Evolutionary conservation across 192 early-diverging fungal genomes (phyloP), one percentile per base, ranked within the genome.

Genomic region (Entomortierella chlamydospora): DNA sequence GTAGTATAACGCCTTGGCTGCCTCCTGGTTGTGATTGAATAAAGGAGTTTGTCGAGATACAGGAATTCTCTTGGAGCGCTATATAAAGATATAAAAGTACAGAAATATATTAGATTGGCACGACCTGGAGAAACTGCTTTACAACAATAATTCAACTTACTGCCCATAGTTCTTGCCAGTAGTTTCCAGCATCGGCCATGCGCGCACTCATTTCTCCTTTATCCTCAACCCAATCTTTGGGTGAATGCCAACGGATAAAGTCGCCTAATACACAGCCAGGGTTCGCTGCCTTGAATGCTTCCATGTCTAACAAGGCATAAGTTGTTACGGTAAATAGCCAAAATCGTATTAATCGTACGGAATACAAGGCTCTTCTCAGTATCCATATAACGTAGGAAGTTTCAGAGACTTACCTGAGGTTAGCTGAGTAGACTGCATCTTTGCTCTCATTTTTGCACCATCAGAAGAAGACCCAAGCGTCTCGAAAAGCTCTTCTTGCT

Each of bases 201-300:
- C 96, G 82, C n/a, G 82, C 77, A 64, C 94, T 95, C 63, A 98
- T 73, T 12, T 81, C 78, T 30, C 84, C 84, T 10, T 84, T 84
- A 9, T 90, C 91, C 22, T 88, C 86, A 20, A 92, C 85, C 94
- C 94, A 98, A 78, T 98, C 96, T 56, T 93, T 89, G n/a, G 96
- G 96, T 9, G 95, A 97, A 74, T 95, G 93, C 96, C 96, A 98
- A 50, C 96, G 89, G 22, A 98, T 92, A 87, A 98, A 98, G 55
- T 98, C 96, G 10, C 91, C 94, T 34, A 98, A 62, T 2, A 69
- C 70, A 55, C 88, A 88, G 15, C 87, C 83, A 0, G 96, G 94
- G 70, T 98, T 98, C 11, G 96, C 96, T 4, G 96, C 96, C 70
- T 98, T 98, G 82, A 98, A 98, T 18, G 95, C 91, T 69, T 93